Conservation (phyloP, 305 asterid genomes). For the Caryopteris hybrid region DNA sequence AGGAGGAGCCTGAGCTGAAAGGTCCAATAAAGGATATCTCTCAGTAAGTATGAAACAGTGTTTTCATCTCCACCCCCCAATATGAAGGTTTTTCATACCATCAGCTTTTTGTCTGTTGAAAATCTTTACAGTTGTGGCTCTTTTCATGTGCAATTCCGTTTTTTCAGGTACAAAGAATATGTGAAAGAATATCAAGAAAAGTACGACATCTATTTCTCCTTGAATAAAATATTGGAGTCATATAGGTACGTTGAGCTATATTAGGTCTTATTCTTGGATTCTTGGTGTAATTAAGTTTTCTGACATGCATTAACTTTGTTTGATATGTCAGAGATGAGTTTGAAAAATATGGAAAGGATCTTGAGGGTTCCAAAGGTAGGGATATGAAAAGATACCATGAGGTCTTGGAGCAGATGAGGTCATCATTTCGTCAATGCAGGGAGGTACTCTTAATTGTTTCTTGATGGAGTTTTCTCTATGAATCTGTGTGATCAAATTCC, state of each 20-base stretch:
- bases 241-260: constrained; percentile 57
- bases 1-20: constrained; percentile 80
- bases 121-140: constrained; percentile 12
- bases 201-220: constrained; percentile 58
- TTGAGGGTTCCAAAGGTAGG: constrained; percentile 59
- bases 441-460: constrained; percentile 43
- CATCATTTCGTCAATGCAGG: constrained; percentile 75
- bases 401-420: constrained; percentile 54
- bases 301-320: constrained; percentile 15
- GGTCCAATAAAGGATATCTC: constrained; percentile 68
- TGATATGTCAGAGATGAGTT: constrained; percentile 58
- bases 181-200: constrained; percentile 91
- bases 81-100: constrained; percentile 5
- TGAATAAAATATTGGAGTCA: constrained; percentile 67
- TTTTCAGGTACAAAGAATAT: constrained; percentile 73
- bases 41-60: constrained; percentile 54
- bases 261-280: constrained; percentile 9
- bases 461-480: not conserved
- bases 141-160: not conserved
- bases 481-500: constrained; percentile 6
- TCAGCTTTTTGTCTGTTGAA: constrained; percentile 9
- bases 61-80: not conserved
- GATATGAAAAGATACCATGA: constrained; percentile 58
- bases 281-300: constrained; percentile 15
- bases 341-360: constrained; percentile 63